Base-by-base conservation (phyloP, 2,329 filamentous ascomycete genomes). In the Trichoderma sp. region DNA sequence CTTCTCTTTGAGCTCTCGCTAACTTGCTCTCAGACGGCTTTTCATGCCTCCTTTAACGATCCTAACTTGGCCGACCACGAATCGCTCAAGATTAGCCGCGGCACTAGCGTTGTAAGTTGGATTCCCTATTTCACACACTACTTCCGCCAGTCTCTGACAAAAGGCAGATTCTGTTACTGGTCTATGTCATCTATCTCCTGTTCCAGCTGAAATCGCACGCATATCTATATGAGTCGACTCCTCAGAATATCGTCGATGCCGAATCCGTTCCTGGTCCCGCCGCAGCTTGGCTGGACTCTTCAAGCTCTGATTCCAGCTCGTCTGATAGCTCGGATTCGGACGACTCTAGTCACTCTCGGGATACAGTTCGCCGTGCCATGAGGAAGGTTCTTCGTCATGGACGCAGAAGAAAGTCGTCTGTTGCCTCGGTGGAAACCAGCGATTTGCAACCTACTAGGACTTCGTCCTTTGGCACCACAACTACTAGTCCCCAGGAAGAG, bases 201-300 rank as follows among this genome's bases (percentile, higher is more conserved):
- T 97, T 97, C 82, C 94, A 97, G 83, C 88, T 97, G 73, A 97
- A 97, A 82, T 96, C 94, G 1, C 94, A 97, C 79, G 88, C 93
- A 9, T 97, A 97, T 82, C 90, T 97, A 84, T 97, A 97, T 76
- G 92, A 94, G 81, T 96, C 94, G 75, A 97, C 93, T 6, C 95
- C 95, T 11, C 94, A 97, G 82, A 91, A 95, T 76, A 92, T 97
- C 73, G 96, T 98, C 74, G 95, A 98, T 76, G 94, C 96, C 77
- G 95, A 97, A 80, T 91, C 93, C 0, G 92, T 93, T 60, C 95
- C 95, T 26, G 95, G 95, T 74, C 91, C 96, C 1, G 87, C 95
- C 14, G 92, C 92, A 21, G 92, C 92, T 36, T 93, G 95, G 82
- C 87, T 97, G 77, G 92, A 96, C 74, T 90, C 90, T 0, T 93